These are phyloP conservation scores for Hypomyces perniciosus DNA, from an alignment of 2,329 filamentous ascomycete species.

Conservation along the genomic window DNA sequence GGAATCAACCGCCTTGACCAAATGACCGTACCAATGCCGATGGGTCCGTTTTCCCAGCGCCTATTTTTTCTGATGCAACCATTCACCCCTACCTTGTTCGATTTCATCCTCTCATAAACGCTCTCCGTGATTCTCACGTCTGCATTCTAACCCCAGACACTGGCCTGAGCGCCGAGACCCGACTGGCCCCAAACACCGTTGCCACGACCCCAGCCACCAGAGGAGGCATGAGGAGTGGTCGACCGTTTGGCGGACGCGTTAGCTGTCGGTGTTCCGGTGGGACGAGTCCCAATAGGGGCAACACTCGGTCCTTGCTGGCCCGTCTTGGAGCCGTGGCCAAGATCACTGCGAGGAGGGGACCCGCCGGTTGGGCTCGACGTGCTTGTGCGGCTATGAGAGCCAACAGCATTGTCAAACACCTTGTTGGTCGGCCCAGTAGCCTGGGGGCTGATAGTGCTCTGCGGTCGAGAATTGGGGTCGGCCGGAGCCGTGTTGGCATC, in stretches of 20 bases:
- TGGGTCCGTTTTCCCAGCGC: conserved; percentile 22
- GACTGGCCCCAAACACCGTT: conserved; percentile 81
- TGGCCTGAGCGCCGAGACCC: conserved; percentile 78
- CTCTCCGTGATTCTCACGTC: not conserved
- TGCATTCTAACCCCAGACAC: conserved; percentile 74
- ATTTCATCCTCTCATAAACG: not conserved
- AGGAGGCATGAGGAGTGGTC: conserved; percentile 88
- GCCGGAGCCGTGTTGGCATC: conserved; percentile 45
- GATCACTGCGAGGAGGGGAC: conserved; percentile 64
- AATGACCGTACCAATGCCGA: conserved; percentile 18
- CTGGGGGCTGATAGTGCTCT: conserved; percentile 81
- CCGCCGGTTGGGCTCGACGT: conserved; percentile 75
- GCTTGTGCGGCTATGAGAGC: conserved; percentile 66
- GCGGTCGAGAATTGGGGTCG: conserved; percentile 58
- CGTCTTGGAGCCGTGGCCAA: conserved; percentile 48
- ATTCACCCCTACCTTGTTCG: conserved; percentile 1
- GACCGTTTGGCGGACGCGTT: conserved; percentile 63
- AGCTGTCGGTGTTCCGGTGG: conserved; percentile 51
- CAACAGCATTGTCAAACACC: conserved; percentile 53
- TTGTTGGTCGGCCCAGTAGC: conserved; percentile 51
- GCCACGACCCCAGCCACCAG: conserved; percentile 73
- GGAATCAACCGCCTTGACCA: conserved; percentile 15
- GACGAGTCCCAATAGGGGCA: conserved; percentile 89
- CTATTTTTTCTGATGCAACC: conserved; percentile 22
- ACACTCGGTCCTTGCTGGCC: conserved; percentile 58